Percentiles rank a stretch among this genome's conserved stretches.
Conservation (phyloP, 495 filamentous ascomycete genomes). For the Xylaria intraflava region DNA sequence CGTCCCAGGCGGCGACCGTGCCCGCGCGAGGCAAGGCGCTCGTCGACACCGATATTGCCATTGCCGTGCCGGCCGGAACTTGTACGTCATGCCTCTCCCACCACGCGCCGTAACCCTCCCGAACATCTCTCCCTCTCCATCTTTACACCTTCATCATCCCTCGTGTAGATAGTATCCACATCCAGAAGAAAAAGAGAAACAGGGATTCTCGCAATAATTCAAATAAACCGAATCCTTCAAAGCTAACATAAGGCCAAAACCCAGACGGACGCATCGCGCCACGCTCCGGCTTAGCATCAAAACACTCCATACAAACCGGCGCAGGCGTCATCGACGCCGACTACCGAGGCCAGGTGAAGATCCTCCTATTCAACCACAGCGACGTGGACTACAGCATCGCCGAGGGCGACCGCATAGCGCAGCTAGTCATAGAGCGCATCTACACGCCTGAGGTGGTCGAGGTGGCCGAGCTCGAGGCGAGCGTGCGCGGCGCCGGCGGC, state of each 20-base stretch:
- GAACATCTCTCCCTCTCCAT: no score
- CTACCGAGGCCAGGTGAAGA: slow-evolving; percentile 89
- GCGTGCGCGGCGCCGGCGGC: slow-evolving; percentile 80
- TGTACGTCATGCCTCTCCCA: slow-evolving; percentile 50
- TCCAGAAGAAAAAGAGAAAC: not conserved
- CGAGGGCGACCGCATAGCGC: slow-evolving; percentile 83
- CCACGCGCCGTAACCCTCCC: not conserved
- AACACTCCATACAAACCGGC: slow-evolving; percentile 90
- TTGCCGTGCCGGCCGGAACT: slow-evolving; percentile 80
- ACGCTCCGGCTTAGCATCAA: slow-evolving; percentile 81
- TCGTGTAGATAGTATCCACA: no score
- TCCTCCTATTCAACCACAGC: slow-evolving; percentile 87
- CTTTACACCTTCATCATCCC: no score
- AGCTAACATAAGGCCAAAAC: slow-evolving; percentile 33
- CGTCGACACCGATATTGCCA: slow-evolving; percentile 83
- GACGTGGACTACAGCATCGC: slow-evolving; percentile 77
- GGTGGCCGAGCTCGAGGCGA: slow-evolving; percentile 83
- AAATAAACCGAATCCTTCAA: not conserved
- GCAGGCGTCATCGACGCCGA: slow-evolving; percentile 97
- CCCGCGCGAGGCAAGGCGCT: slow-evolving; percentile 76
- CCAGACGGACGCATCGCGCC: slow-evolving; percentile 79
- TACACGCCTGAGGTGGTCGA: slow-evolving; percentile 84
- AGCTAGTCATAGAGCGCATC: slow-evolving; percentile 90
- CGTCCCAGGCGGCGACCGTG: slow-evolving; percentile 63
- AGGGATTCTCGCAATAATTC: not conserved